These are phyloP conservation scores for Vitis hybrid DNA, from an alignment of 177 flowering plant species.

Conservation along the genomic window DNA sequence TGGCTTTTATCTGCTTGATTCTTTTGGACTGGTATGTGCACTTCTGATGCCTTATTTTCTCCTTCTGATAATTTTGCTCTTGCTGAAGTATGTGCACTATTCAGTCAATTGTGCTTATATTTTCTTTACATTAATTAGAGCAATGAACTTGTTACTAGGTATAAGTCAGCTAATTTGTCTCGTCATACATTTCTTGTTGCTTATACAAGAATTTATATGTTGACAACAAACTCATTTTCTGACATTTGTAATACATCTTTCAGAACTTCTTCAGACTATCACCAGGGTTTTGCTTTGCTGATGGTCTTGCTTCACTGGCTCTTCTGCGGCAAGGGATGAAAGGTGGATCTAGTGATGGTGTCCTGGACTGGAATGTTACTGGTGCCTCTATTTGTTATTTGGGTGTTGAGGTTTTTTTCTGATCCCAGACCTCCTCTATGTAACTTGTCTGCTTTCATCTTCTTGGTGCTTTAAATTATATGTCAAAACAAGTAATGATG, in stretches of 20 bases:
- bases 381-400: slow-evolving; percentile 93
- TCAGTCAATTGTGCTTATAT: too few species aligned
- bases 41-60: too few species aligned
- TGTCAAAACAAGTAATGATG: background rate
- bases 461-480: background rate
- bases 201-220: too few species aligned
- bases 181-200: too few species aligned
- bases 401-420: slow-evolving; percentile 64
- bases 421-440: slow-evolving; percentile 12
- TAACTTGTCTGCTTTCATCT: background rate
- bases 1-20: too few species aligned
- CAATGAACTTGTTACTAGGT: too few species aligned
- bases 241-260: slow-evolving; percentile 11
- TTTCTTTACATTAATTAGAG: too few species aligned
- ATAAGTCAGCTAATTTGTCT: too few species aligned
- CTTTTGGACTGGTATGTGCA: too few species aligned
- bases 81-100: too few species aligned
- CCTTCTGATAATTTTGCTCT: too few species aligned
- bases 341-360: slow-evolving; percentile 52
- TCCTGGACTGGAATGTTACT: slow-evolving; percentile 88
- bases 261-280: slow-evolving; percentile 94
- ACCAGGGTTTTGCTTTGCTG: slow-evolving; percentile 99
- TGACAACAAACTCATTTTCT: slow-evolving; percentile 3
- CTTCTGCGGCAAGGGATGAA: slow-evolving; percentile 96
- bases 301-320: slow-evolving; percentile 96